Conservation (phyloP, 495 filamentous ascomycete species). For the Penicillium cinerascens region DNA sequence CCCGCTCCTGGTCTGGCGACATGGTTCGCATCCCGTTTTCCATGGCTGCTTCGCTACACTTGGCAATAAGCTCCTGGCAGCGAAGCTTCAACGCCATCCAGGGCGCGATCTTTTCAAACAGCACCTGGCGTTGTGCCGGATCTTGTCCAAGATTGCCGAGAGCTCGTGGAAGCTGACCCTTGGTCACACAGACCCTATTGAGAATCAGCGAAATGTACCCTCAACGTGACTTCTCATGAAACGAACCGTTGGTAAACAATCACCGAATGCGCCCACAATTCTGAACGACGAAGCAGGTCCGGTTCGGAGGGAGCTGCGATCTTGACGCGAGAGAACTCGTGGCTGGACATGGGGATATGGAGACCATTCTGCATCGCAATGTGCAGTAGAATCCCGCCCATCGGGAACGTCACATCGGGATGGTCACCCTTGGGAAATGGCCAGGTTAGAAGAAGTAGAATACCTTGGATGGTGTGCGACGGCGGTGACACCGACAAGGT, state of each 20-base stretch:
- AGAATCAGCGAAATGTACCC: neutral
- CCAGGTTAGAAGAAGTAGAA: conserved; percentile 49
- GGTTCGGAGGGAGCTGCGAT: conserved; percentile 31
- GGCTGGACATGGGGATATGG: conserved; percentile 46
- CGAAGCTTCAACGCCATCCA: conserved; percentile 31
- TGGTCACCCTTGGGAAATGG: conserved; percentile 45
- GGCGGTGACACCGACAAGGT: conserved; percentile 34
- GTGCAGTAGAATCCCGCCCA: conserved; percentile 42
- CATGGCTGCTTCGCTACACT: conserved; percentile 32
- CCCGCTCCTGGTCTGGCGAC: conserved; percentile 34
- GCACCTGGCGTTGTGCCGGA: conserved; percentile 27
- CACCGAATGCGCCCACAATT: conserved; percentile 44
- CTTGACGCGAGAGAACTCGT: conserved; percentile 42
- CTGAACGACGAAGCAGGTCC: conserved; percentile 37
- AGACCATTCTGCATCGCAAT: conserved; percentile 50
- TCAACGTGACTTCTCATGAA: neutral
- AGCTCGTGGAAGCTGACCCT: conserved; percentile 37
- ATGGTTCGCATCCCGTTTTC: conserved; percentile 41
- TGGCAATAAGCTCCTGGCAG: conserved; percentile 34
- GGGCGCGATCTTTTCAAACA: conserved; percentile 32
- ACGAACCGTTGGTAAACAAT: conserved; percentile 41
- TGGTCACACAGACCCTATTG: conserved; percentile 32
- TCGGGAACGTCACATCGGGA: conserved; percentile 39
- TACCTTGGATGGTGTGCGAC: conserved; percentile 46
- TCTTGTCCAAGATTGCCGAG: conserved; percentile 35